phyloP scores from a whole-genome alignment of 352 stramenopile genomes.

The Thalassiosira pacifica region DNA sequence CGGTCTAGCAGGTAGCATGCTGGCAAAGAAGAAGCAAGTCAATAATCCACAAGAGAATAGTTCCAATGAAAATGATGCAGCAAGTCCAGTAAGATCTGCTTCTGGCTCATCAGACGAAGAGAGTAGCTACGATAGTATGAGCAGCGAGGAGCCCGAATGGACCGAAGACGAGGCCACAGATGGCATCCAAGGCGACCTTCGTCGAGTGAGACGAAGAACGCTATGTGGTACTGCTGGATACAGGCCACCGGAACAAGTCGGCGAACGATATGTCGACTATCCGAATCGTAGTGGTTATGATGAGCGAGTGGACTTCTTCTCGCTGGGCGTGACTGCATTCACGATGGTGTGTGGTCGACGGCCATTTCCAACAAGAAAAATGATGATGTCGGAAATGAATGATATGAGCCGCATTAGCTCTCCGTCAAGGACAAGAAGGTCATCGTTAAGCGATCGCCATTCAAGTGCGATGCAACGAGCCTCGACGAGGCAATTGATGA shows the following conservation, averaged over 20 bases:
- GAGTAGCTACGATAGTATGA: neutral
- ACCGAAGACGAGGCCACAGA: slow-evolving; percentile 34
- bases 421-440: slow-evolving; percentile 10
- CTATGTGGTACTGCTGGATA: slow-evolving; percentile 52
- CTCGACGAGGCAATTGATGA: slow-evolving; percentile 21
- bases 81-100: neutral
- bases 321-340: slow-evolving; percentile 33
- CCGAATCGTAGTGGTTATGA: slow-evolving; percentile 33
- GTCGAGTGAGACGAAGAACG: slow-evolving; percentile 37
- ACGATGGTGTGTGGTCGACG: slow-evolving; percentile 33
- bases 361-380: slow-evolving; percentile 43
- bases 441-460: neutral
- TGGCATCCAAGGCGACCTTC: slow-evolving; percentile 17
- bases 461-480: neutral
- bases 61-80: slow-evolving; percentile 8
- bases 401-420: slow-evolving; percentile 4
- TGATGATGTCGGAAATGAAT: slow-evolving; percentile 9
- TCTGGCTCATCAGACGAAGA: neutral
- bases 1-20: slow-evolving; percentile 27
- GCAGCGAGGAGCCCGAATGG: slow-evolving; percentile 18
- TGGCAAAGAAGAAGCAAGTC: slow-evolving; percentile 21
- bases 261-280: slow-evolving; percentile 49
- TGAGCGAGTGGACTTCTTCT: slow-evolving; percentile 27
- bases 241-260: slow-evolving; percentile 50
- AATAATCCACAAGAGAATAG: slow-evolving; percentile 39